Conservation (phyloP, 345 rosid species). For the Eucalyptus brandiana region DNA sequence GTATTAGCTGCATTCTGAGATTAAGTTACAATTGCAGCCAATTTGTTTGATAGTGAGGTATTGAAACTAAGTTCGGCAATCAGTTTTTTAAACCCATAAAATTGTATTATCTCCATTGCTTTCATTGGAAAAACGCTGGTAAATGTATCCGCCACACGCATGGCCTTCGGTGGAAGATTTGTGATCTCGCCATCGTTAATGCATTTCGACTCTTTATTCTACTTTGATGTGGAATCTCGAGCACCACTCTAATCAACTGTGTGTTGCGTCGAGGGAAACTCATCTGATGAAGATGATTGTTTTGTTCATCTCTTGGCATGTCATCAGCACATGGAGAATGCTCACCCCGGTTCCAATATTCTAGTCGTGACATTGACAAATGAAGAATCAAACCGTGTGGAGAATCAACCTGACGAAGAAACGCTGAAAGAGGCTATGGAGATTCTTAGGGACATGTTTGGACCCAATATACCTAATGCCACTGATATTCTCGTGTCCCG, state of each 20-base stretch:
- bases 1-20: slow-evolving; percentile 2
- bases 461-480: slow-evolving; percentile 68
- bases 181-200: slow-evolving; percentile 1
- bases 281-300: background rate
- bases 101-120: background rate
- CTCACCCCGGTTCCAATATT: slow-evolving; percentile 82
- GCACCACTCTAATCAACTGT: background rate
- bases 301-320: slow-evolving; percentile 20
- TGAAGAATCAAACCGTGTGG: slow-evolving; percentile 86
- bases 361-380: slow-evolving; percentile 92
- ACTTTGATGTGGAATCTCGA: background rate
- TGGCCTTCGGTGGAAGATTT: slow-evolving; percentile 1
- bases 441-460: slow-evolving; percentile 91
- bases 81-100: background rate
- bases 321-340: slow-evolving; percentile 95
- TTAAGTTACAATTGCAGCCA: background rate
- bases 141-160: background rate
- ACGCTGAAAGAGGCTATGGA: slow-evolving; percentile 77
- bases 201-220: background rate
- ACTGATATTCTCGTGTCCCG: slow-evolving; percentile 77
- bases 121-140: background rate
- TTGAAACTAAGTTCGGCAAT: background rate
- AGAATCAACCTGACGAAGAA: slow-evolving; percentile 66
- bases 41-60: background rate
- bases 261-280: background rate